Evolutionary conservation across 495 filamentous ascomycete genomes (phyloP), one percentile per base, ranked within the genome.

Genomic region (Podospora australis): DNA sequence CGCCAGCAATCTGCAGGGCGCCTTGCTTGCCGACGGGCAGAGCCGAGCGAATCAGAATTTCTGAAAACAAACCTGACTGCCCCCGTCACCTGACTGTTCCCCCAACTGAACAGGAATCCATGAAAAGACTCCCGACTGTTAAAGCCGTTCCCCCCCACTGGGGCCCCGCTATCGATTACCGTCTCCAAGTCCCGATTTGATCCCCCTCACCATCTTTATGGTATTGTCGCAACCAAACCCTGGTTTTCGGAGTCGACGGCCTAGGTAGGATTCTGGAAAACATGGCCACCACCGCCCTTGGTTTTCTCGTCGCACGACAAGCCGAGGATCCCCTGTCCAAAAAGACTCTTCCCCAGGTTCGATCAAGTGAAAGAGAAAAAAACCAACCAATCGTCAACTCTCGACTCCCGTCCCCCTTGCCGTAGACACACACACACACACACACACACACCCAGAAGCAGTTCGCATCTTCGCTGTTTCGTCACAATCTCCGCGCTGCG

Each of bases 141-240:
- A 17, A 23, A 57, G 50, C 55, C 54, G 54, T 56, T 29, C 40
- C 45, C 28, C 54, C 59, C 57, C 60, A 53, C 54, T 52, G 40
- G 62, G 64, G 64, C 68, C 67, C 70, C 67, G 65, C 67, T 46
- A 28, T 56, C 57, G 48, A 69, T 59, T 71, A 59, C 68, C 68
- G 68, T 59, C 55, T 55, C 50, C 48, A 65, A 61, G 59, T 66
- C 63, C 63, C 63, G 63, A 53, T 21, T 41, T 30, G 34, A 53
- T 56, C 55, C 57, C 60, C 57, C 60, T 51, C 38, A 34, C 46
- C 20, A 51, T 36, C 40, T 23, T 26, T 13, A 40, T 20, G 17
- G 21, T 20, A 39, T n/a, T n/a, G n/a, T n/a, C n/a, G n/a, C n/a
- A n/a, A n/a, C 51, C 14, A 29, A 53, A 52, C 49, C 52, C 46